Base-by-base conservation (phyloP, 208 protist genomes). In the Spironucleus salmonicida region DNA sequence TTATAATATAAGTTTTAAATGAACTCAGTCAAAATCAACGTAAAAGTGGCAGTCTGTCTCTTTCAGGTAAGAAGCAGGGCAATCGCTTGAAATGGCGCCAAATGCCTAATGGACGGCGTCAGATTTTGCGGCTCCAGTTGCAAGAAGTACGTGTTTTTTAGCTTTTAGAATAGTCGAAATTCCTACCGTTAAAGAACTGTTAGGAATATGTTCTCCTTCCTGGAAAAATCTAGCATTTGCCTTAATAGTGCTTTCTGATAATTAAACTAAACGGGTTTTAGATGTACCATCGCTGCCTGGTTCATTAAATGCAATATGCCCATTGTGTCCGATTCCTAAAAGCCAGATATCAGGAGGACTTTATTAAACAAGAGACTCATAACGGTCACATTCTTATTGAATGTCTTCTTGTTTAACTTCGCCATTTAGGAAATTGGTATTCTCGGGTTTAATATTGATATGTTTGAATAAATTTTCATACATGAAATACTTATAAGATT, bases 221-320 rank as follows among this genome's bases (percentile, higher is more conserved):
- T 2, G 13, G 69, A 76, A 76, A 41, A 76, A 76, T n/a, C 69
- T 23, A 15, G 69, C 45, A 41, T 76, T 76, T 4, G 7, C 69
- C 38, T 76, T 57, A 11, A 58, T 58, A 4, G 69, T 76, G 45
- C 41, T 30, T 27, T 58, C 23, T 7, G 69, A 40, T 2, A 76
- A 41, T 13, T 29, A 2, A 13, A 76, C 41, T 23, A 61, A 13
- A 27, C 69, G 45, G 38, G 19, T 71, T 13, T 7, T 39, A 11
- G 30, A 57, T 4, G 7, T 26, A 7, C 15, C 19, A 19, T 9
- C 34, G 30, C 34, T 59, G n/a, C 74, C 74, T 4, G 74, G 74
- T 32, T 77, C 74, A 35, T 77, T 77, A 58, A 77, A 77, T 38
- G 59, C 74, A 35, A 77, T 77, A 34, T 77, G 74, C 27, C 74